phyloP scores from a whole-genome alignment of 805 yeast species.

The Starmerella apis region DNA sequence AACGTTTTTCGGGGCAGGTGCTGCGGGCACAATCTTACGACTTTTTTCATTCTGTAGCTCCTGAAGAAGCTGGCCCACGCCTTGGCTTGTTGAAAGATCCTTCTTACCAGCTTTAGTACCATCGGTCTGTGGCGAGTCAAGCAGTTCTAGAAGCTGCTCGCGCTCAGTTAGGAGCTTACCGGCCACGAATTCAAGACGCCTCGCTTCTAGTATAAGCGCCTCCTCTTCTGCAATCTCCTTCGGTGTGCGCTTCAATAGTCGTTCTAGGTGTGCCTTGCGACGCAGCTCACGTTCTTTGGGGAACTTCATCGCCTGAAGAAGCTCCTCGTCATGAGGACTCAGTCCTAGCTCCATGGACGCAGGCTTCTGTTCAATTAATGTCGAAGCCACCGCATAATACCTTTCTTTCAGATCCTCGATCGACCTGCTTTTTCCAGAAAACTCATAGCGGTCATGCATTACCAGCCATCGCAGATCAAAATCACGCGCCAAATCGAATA shows the following conservation, averaged over 20 bases:
- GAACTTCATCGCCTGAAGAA: slow-evolving; percentile 57
- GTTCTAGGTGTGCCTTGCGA: slow-evolving; percentile 69
- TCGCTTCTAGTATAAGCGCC: slow-evolving; percentile 81
- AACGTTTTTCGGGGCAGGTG: slow-evolving; percentile 15
- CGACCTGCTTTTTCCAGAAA: slow-evolving; percentile 33
- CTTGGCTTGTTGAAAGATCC: slow-evolving; percentile 52
- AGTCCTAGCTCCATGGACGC: slow-evolving; percentile 32
- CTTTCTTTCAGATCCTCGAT: slow-evolving; percentile 77
- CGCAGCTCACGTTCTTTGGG: slow-evolving; percentile 62
- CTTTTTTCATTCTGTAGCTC: slow-evolving; percentile 64
- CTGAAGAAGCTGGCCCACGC: slow-evolving; percentile 75
- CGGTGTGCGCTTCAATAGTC: slow-evolving; percentile 72
- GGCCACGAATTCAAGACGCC: slow-evolving; percentile 60
- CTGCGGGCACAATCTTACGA: slow-evolving; percentile 21
- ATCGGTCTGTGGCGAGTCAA: slow-evolving; percentile 52
- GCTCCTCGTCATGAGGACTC: slow-evolving; percentile 39
- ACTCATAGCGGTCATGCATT: slow-evolving; percentile 47
- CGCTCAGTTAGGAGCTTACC: slow-evolving; percentile 4
- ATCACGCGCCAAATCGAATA: slow-evolving; percentile 51
- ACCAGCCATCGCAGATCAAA: slow-evolving; percentile 64
- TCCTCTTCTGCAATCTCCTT: slow-evolving; percentile 98
- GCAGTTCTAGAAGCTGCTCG: slow-evolving; percentile 1
- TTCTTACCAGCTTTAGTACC: neutral
- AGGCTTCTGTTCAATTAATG: slow-evolving; percentile 35
- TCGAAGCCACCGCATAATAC: slow-evolving; percentile 58